phyloP scores from a whole-genome alignment of 1,139 yeast genomes.

The Geotrichum fermentans region DNA sequence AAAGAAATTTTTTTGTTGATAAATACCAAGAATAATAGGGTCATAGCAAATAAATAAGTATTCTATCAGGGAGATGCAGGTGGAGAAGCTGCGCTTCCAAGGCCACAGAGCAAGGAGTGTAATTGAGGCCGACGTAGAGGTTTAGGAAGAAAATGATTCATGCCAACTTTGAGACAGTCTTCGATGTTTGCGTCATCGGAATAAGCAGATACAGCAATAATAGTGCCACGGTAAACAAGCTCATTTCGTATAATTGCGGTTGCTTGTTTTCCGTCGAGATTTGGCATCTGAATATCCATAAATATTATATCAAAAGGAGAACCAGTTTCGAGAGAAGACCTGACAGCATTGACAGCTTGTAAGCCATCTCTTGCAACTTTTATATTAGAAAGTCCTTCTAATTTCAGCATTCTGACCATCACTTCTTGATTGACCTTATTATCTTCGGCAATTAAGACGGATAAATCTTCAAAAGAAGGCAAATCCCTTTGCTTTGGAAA shows the following conservation, averaged over 20 bases:
- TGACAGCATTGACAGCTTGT: slow-evolving; percentile 69
- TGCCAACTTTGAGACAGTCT: slow-evolving; percentile 39
- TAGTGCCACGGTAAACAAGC: slow-evolving; percentile 59
- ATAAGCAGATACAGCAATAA: slow-evolving; percentile 91
- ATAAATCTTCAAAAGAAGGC: slow-evolving; percentile 18
- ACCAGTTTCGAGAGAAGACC: neutral
- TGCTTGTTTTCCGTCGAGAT: slow-evolving; percentile 81
- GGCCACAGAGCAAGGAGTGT: slow-evolving; percentile 24
- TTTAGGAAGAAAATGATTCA: slow-evolving; percentile 59
- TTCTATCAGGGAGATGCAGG: too few species aligned
- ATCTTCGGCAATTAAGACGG: slow-evolving; percentile 86
- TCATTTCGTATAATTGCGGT: slow-evolving; percentile 65
- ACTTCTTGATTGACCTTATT: slow-evolving; percentile 93
- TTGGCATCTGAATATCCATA: slow-evolving; percentile 98
- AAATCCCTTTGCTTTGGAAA: too few species aligned
- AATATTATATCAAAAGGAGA: slow-evolving; percentile 62
- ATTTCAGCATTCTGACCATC: slow-evolving; percentile 75
- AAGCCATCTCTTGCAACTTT: slow-evolving; percentile 86
- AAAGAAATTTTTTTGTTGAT: too few species aligned
- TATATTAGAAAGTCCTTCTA: slow-evolving; percentile 73
- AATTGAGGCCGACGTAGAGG: slow-evolving; percentile 59
- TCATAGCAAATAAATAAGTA: too few species aligned
- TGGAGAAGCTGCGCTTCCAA: too few species aligned
- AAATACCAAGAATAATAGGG: too few species aligned
- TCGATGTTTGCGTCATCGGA: slow-evolving; percentile 92